Evolutionary conservation across 495 filamentous ascomycete genomes (phyloP), one percentile per base, ranked within the genome.

Genomic region (Xylaria sp.): DNA sequence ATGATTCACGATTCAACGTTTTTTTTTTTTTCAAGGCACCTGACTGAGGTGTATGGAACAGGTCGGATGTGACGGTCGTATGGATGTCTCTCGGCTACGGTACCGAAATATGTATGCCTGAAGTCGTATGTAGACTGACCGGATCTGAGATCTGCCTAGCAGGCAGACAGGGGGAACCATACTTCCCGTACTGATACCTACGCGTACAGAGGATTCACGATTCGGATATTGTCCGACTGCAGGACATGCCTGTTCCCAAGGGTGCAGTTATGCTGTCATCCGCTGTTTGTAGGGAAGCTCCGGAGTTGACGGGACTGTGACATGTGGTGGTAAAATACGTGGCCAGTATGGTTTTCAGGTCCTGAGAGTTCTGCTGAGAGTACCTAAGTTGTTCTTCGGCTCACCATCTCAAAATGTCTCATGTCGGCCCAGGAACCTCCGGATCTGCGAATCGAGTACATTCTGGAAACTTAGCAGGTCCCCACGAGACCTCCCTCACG

Each of bases 401-500:
- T 26, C 50, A 29, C 5, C 14, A 3, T 55, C 3, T 4, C 19
- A 5, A 24, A 15, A 2, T 29, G 24, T 19, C 4, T 55, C 52
- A 17, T 55, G 52, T 31, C 26, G 17, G 26, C 6, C 29, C 37
- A 14, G 57, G 31, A n/a, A 59, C 37, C n/a, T 59, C 33, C 33
- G 57, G 26, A 6, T 2, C 2, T 37, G 19, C 7, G 4, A n/a
- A 24, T 21, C 19, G 17, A 59, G 33, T 59, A 21, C 5, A n/a
- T 59, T 59, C 57, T 12, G 21, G 57, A 59, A 33, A 35, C 19
- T 37, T 35, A 12, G 9, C 33, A 59, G 33, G 57, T 59, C 31
- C 57, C 33, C 57, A 59, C 33, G 33, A 59, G 57, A 59, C 29
- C 31, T 35, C 15, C 6, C 57, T 59, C 57, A 59, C 57, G 29